These are phyloP conservation scores for Pezicula carpinea DNA, from an alignment of 2,329 filamentous ascomycete species.

Conservation along the genomic window DNA sequence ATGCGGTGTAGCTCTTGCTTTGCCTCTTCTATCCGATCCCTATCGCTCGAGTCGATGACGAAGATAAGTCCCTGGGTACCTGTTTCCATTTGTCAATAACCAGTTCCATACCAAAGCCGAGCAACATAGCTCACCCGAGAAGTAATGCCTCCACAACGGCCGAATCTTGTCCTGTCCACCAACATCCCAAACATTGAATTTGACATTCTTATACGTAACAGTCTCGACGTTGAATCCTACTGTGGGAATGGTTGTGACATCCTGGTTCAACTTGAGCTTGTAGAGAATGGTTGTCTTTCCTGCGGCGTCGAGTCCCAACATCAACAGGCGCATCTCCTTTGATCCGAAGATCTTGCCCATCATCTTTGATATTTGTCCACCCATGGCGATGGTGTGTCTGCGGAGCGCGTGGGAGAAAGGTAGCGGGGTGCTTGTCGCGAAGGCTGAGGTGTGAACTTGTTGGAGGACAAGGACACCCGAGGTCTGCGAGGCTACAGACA, in stretches of 20 bases:
- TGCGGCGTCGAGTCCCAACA: slow-evolving; percentile 95
- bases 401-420: background rate
- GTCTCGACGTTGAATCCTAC: slow-evolving; percentile 99
- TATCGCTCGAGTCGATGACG: slow-evolving; percentile 94
- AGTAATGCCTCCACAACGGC: slow-evolving; percentile 96
- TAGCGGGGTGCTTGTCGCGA: background rate
- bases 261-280: slow-evolving; percentile 97
- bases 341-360: slow-evolving; percentile 99
- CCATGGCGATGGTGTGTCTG: slow-evolving; percentile 59
- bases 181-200: slow-evolving; percentile 99
- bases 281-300: slow-evolving; percentile 99
- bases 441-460: background rate
- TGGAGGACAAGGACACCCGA: background rate
- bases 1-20: slow-evolving; percentile 92
- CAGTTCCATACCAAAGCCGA: slow-evolving; percentile 52
- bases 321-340: slow-evolving; percentile 97
- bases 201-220: slow-evolving; percentile 98
- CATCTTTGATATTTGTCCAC: slow-evolving; percentile 89
- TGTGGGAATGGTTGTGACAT: slow-evolving; percentile 96
- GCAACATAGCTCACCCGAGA: slow-evolving; percentile 57
- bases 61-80: slow-evolving; percentile 97
- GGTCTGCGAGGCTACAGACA: background rate
- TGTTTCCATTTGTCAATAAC: slow-evolving; percentile 45
- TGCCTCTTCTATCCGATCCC: slow-evolving; percentile 86
- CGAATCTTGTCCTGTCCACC: slow-evolving; percentile 99